These are phyloP conservation scores for Boletus bicolor DNA, from an alignment of 768 basidiomycete species.

Conservation along the genomic window DNA sequence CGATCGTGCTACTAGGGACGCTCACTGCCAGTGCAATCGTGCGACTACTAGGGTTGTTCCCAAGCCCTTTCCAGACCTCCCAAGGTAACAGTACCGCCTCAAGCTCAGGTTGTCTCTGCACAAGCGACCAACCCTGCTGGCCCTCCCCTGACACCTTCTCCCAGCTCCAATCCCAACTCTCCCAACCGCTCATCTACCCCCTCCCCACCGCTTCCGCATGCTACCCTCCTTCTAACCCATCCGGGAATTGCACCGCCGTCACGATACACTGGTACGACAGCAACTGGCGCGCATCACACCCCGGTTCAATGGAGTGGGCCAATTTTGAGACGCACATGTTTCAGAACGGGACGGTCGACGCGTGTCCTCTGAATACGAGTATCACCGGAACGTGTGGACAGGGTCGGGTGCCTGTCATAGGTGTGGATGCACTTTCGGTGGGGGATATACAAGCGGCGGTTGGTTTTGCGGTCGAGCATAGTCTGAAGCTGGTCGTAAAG, in stretches of 20 bases:
- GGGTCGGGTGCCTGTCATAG: slow-evolving; percentile 19
- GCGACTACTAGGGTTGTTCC: no score
- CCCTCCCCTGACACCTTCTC: slow-evolving; percentile 36
- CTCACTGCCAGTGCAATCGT: background rate
- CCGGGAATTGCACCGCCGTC: slow-evolving; percentile 39
- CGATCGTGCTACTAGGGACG: background rate
- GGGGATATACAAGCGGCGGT: slow-evolving; percentile 22
- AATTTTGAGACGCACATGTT: slow-evolving; percentile 36
- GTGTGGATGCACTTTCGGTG: slow-evolving; percentile 20
- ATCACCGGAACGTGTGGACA: slow-evolving; percentile 18
- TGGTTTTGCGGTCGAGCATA: slow-evolving; percentile 16
- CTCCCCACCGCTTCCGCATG: slow-evolving; percentile 40
- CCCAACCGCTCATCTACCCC: slow-evolving; percentile 44
- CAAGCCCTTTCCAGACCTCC: background rate
- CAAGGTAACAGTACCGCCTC: background rate
- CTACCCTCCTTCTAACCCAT: slow-evolving; percentile 36
- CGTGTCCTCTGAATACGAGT: slow-evolving; percentile 32
- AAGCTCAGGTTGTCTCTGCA: slow-evolving; percentile 33
- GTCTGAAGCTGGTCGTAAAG: slow-evolving; percentile 23
- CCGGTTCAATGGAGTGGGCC: slow-evolving; percentile 38
- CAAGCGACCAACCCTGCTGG: slow-evolving; percentile 40
- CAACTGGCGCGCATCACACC: slow-evolving; percentile 39
- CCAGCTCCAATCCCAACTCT: slow-evolving; percentile 35
- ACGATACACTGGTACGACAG: slow-evolving; percentile 29
- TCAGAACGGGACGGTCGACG: slow-evolving; percentile 46